Evolutionary conservation across 2,329 filamentous ascomycete genomes (phyloP), one percentile per base, ranked within the genome.

Genomic region (Chalaropsis ovoidea): DNA sequence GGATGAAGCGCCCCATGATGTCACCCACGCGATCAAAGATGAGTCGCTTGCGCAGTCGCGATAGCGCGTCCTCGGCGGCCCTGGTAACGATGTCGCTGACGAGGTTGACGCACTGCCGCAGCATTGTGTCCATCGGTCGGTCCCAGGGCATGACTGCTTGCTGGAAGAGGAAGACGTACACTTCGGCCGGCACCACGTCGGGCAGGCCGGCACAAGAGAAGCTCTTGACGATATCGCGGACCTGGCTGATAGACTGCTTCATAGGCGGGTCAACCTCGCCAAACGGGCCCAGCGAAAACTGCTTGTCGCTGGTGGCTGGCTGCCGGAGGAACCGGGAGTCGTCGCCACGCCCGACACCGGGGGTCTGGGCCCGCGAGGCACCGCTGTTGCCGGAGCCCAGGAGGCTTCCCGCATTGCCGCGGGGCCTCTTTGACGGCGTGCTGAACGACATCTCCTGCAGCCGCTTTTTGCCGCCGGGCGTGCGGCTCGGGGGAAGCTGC

Each of bases 61-160:
- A 74, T 49, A 85, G 77, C 0, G 84, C 77, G 0, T 73, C 70
- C 1, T 75, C 72, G 0, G 87, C 73, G 0, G 81, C 81, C 0
- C 71, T 65, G 0, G 77, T 73, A 0, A 87, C 76, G 3, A 77
- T 75, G 0, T 65, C 67, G 27, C 42, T 31, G 19, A 69, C 60
- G 17, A 77, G 77, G 0, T 70, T 69, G 65, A 83, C 78, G 0
- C 81, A 80, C 4, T 76, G 72, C 2, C 74, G 69, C 5, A 83
- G 72, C 58, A 84, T 82, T 0, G 70, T 75, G 0, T 78, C 71
- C 60, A 86, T 76, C 0, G 84, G 84, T 0, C 70, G 70, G 1
- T 78, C 71, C 87, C 87, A 89, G 1, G 82, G 80, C 7, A 73
- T 71, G 1, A 88, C 80, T 0, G 81, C 80, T n/a, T 81, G 74